Conservation (phyloP, 2,329 filamentous ascomycete genomes). For the Cordyceps farinosa region DNA sequence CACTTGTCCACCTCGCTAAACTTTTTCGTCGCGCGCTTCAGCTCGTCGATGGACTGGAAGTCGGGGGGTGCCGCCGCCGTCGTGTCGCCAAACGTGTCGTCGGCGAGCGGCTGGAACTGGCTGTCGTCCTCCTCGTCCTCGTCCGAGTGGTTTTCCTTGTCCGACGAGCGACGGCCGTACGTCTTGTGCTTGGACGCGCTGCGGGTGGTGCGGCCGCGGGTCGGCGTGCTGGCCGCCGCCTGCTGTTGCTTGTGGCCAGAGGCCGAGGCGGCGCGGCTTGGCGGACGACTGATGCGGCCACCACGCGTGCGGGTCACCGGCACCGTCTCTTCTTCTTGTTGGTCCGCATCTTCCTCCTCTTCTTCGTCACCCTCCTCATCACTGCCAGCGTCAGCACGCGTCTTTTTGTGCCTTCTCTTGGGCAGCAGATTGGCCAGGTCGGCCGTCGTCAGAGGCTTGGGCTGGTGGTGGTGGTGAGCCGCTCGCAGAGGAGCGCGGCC, state of each 20-base stretch:
- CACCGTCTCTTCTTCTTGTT: conserved; percentile 23
- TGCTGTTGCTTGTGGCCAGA: conserved; percentile 23
- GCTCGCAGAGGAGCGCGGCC: conserved; percentile 30
- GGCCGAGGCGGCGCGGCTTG: conserved; percentile 15
- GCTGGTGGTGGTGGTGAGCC: conserved; percentile 26
- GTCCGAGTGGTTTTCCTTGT: conserved; percentile 54
- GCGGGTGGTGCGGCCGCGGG: neutral
- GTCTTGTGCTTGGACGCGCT: conserved; percentile 34
- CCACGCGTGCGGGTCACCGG: conserved; percentile 21
- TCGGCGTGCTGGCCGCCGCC: neutral
- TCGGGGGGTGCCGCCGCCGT: conserved; percentile 36
- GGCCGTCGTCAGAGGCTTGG: conserved; percentile 48
- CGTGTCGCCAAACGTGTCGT: conserved; percentile 41
- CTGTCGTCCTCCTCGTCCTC: conserved; percentile 33
- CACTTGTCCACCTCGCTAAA: conserved; percentile 68
- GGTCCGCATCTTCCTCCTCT: conserved; percentile 45
- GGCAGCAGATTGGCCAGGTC: conserved; percentile 53
- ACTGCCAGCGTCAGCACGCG: conserved; percentile 46
- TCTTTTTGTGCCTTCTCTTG: conserved; percentile 44
- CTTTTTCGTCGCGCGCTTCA: conserved; percentile 58
- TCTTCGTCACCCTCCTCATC: conserved; percentile 46
- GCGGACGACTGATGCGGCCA: conserved; percentile 19
- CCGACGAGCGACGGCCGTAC: conserved; percentile 49
- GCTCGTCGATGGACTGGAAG: conserved; percentile 46
- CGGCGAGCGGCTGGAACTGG: conserved; percentile 41